Percentiles rank a stretch among this genome's conserved stretches.
Evolutionary conservation across 192 early-diverging fungal genomes (phyloP).

Genomic region (Borealophlyctis nickersoniae): DNA sequence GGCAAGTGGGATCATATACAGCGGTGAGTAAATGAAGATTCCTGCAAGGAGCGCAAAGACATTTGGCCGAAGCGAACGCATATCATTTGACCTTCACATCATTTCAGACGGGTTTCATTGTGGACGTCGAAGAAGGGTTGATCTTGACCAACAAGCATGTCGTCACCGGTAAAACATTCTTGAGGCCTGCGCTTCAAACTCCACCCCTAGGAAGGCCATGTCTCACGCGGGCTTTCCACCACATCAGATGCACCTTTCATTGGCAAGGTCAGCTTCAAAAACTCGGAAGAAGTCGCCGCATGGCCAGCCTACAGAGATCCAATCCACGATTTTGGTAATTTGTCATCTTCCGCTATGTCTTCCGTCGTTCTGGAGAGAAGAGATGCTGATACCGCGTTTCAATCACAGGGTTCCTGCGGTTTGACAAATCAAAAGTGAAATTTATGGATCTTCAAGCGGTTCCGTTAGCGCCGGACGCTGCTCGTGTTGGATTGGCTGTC

Average conservation of each 20-base stretch:
- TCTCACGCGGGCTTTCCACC: no score
- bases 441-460: conserved; percentile 56
- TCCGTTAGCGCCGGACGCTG: conserved; percentile 50
- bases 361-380: background rate
- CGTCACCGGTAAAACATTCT: conserved; percentile 48
- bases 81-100: no score
- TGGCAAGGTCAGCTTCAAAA: conserved; percentile 30
- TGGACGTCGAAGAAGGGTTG: conserved; percentile 62
- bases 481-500: conserved; percentile 72
- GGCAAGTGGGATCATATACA: conserved; percentile 31
- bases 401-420: conserved; percentile 52
- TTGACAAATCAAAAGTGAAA: conserved; percentile 64
- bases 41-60: conserved; percentile 38
- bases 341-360: no score
- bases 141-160: conserved; percentile 67
- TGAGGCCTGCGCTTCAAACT: no score
- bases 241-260: conserved; percentile 53
- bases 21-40: conserved; percentile 13
- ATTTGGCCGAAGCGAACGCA: background rate
- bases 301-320: conserved; percentile 60
- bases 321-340: conserved; percentile 74
- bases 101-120: conserved; percentile 73
- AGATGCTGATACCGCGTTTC: background rate
- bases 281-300: conserved; percentile 65
- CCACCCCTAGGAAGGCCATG: no score